phyloP scores from a whole-genome alignment of 2,329 filamentous ascomycete species.

The Knufia fluminis region DNA sequence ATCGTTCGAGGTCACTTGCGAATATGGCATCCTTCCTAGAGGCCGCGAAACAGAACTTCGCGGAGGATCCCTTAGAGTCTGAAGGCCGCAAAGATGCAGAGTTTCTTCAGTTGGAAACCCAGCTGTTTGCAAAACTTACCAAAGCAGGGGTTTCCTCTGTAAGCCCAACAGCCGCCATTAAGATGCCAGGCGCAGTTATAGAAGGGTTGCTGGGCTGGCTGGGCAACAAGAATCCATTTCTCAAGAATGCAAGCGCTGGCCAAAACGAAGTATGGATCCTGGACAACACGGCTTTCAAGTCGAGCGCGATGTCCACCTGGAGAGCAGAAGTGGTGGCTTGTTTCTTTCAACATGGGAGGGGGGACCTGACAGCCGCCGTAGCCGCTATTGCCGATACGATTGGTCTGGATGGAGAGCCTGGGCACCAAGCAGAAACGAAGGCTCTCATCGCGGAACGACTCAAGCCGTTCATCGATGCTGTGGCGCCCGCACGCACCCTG shows the following conservation, averaged over 20 bases:
- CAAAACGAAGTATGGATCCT: constrained; percentile 75
- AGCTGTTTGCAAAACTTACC: constrained; percentile 21
- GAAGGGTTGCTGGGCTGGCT: constrained; percentile 23
- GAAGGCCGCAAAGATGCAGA: constrained; percentile 22
- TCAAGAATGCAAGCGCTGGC: constrained; percentile 50
- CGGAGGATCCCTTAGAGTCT: constrained; percentile 22
- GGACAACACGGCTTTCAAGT: constrained; percentile 74
- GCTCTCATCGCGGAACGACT: constrained; percentile 50
- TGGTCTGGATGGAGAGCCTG: constrained; percentile 51
- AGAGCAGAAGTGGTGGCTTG: constrained; percentile 74
- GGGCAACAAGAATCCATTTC: constrained; percentile 46
- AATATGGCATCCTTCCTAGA: neutral
- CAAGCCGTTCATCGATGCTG: constrained; percentile 65
- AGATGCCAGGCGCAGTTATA: neutral
- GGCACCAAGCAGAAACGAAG: constrained; percentile 45
- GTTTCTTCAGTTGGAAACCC: constrained; percentile 21
- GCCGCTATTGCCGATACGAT: constrained; percentile 61
- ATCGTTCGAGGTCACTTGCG: neutral
- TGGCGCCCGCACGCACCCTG: constrained; percentile 61
- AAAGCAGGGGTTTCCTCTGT: constrained; percentile 18
- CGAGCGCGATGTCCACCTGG: constrained; percentile 45
- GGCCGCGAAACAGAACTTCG: neutral
- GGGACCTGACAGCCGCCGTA: constrained; percentile 58
- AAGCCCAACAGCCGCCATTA: neutral
- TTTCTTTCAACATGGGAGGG: constrained; percentile 65